A percentile compares a stretch with the other conserved stretches of the same genome.
Conservation (phyloP, 1,139 yeast genomes). For the Suhomyces taliae region DNA sequence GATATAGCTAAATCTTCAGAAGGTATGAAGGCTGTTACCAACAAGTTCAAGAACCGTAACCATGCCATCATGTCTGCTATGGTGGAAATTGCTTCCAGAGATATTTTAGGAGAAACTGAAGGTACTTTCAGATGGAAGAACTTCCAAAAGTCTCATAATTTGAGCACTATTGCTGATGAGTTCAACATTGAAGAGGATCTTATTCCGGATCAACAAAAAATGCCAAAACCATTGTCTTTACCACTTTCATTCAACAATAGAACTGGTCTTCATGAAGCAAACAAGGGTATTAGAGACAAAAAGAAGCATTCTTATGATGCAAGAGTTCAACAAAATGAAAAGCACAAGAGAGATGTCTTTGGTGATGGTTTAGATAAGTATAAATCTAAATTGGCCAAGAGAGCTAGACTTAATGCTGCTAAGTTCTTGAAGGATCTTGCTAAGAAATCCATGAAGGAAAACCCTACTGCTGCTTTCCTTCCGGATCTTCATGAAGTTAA, state of each 20-base stretch:
- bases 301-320: conserved; percentile 81
- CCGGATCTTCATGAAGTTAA: conserved; percentile 60
- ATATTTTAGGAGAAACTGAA: conserved; percentile 47
- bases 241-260: conserved; percentile 80
- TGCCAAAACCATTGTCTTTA: conserved; percentile 37
- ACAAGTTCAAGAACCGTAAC: conserved; percentile 34
- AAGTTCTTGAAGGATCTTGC: conserved; percentile 59
- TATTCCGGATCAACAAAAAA: conserved; percentile 22
- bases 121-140: conserved; percentile 53
- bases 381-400: conserved; percentile 43
- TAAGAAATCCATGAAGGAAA: conserved; percentile 40
- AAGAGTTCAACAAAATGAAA: conserved; percentile 65
- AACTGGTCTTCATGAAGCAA: conserved; percentile 75
- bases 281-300: conserved; percentile 78
- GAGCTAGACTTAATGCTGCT: conserved; percentile 55
- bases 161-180: conserved; percentile 21
- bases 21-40: conserved; percentile 48
- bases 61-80: conserved; percentile 54
- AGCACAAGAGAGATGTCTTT: conserved; percentile 68
- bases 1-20: conserved; percentile 47
- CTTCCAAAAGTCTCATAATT: conserved; percentile 24
- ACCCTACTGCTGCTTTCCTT: conserved; percentile 43
- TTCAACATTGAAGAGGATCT: conserved; percentile 32
- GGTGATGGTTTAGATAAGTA: conserved; percentile 74
- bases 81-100: conserved; percentile 74